Percentiles rank a stretch among this genome's conserved stretches.
Conservation (phyloP, 2,329 filamentous ascomycete species). For the Stagonosporopsis vannaccii region DNA sequence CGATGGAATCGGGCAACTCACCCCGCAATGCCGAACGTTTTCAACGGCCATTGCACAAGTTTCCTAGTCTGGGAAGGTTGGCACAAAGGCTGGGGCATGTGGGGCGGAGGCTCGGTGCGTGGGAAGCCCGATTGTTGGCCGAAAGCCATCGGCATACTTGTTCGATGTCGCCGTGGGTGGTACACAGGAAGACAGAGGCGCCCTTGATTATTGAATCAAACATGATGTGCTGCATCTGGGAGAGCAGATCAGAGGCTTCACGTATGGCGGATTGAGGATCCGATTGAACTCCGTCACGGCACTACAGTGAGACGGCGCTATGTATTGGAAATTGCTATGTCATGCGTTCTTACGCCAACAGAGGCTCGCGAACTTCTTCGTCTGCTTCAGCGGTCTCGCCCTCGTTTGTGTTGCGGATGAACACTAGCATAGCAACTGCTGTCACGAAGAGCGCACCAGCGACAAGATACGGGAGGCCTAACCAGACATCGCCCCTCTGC, state of each 20-base stretch:
- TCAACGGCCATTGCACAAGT: conserved; percentile 9
- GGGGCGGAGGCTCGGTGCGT: conserved; percentile 11
- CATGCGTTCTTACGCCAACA: not conserved
- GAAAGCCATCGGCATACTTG: conserved; percentile 2
- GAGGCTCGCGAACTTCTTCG: not conserved
- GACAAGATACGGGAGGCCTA: conserved; percentile 23
- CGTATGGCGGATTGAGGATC: not conserved
- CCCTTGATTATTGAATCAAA: not conserved
- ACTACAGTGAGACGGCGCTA: not conserved
- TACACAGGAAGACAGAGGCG: not conserved
- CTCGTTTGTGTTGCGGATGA: not conserved
- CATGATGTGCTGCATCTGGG: not conserved
- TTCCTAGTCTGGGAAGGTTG: conserved; percentile 10
- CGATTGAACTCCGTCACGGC: not conserved
- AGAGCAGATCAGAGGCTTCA: not conserved
- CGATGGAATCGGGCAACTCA: conserved; percentile 18
- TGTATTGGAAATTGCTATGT: not conserved
- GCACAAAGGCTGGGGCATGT: conserved; percentile 1
- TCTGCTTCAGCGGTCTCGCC: not conserved
- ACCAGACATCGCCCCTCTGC: conserved; percentile 3
- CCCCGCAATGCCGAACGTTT: conserved; percentile 20
- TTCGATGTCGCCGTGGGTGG: not conserved
- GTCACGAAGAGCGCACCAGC: conserved; percentile 17
- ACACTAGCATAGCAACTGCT: conserved; percentile 4
- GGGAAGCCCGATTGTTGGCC: conserved; percentile 8